Evolutionary conservation across 768 basidiomycete species (phyloP).

Genomic region (Leucocoprinus birnbaumii): DNA sequence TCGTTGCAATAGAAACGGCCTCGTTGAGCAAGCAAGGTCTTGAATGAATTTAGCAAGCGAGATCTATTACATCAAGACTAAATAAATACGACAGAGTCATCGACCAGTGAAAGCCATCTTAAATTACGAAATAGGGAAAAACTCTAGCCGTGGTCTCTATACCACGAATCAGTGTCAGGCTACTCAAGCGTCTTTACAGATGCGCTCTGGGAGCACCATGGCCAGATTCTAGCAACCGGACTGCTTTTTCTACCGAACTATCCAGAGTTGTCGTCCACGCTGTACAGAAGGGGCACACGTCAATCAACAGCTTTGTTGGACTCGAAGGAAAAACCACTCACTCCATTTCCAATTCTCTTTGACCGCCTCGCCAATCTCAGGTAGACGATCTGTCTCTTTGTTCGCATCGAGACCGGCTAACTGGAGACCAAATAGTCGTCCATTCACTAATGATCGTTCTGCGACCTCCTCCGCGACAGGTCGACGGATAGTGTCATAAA

Average conservation of each 20-base stretch:
- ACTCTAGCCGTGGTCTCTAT: too few species aligned
- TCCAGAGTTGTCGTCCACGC: conserved; percentile 16
- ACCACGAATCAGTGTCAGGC: too few species aligned
- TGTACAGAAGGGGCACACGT: neutral
- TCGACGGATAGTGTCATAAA: conserved; percentile 36
- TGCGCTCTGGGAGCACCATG: neutral
- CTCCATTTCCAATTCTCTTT: conserved; percentile 28
- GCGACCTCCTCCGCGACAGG: conserved; percentile 30
- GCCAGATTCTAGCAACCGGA: conserved; percentile 9
- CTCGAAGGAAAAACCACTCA: conserved; percentile 7
- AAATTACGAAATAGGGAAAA: too few species aligned
- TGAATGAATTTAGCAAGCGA: too few species aligned
- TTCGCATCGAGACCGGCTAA: conserved; percentile 18
- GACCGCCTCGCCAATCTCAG: conserved; percentile 24
- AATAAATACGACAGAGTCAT: too few species aligned
- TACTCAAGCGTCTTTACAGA: neutral
- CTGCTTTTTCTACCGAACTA: conserved; percentile 4
- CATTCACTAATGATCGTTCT: conserved; percentile 24
- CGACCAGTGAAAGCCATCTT: too few species aligned
- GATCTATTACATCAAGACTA: too few species aligned
- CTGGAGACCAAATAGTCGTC: conserved; percentile 24
- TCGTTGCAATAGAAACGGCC: too few species aligned
- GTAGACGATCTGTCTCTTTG: conserved; percentile 16
- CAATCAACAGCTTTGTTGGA: neutral
- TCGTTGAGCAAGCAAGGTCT: too few species aligned